These are phyloP conservation scores for Solanum chacoense DNA, from an alignment of 305 asterid genomes.

Conservation along the genomic window DNA sequence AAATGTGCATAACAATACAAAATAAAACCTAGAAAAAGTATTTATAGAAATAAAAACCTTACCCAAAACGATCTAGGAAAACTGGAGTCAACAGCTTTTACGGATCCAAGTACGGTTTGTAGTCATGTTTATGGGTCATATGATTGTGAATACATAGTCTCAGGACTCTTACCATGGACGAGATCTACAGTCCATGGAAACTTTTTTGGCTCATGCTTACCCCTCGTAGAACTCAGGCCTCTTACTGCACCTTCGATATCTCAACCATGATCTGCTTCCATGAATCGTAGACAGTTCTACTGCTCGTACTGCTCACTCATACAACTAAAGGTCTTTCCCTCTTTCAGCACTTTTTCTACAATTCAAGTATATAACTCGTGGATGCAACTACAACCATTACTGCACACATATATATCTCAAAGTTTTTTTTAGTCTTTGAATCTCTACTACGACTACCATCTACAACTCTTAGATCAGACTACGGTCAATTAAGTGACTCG, in stretches of 20 bases:
- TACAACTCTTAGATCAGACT: not conserved
- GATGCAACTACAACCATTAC: not conserved
- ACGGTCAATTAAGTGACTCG: not conserved
- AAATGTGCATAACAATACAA: not conserved
- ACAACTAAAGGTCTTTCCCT: too few relatives aligned
- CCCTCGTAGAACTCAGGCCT: not conserved
- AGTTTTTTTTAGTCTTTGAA: not conserved
- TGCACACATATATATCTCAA: not conserved
- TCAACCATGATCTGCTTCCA: not conserved
- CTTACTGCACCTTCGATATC: not conserved
- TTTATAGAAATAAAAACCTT: not conserved
- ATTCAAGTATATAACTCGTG: not conserved
- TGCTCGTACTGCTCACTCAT: not conserved
- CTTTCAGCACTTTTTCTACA: too few relatives aligned
- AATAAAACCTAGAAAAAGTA: not conserved
- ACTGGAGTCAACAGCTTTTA: not conserved
- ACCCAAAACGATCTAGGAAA: not conserved
- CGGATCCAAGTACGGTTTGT: not conserved
- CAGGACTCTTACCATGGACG: not conserved
- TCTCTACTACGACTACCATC: not conserved
- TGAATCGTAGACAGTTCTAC: not conserved
- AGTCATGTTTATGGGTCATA: not conserved
- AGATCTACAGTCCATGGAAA: not conserved
- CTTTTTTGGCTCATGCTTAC: not conserved
- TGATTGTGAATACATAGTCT: not conserved